Conservation (phyloP, 352 stramenopile species). For the Plasmopara viticola region DNA sequence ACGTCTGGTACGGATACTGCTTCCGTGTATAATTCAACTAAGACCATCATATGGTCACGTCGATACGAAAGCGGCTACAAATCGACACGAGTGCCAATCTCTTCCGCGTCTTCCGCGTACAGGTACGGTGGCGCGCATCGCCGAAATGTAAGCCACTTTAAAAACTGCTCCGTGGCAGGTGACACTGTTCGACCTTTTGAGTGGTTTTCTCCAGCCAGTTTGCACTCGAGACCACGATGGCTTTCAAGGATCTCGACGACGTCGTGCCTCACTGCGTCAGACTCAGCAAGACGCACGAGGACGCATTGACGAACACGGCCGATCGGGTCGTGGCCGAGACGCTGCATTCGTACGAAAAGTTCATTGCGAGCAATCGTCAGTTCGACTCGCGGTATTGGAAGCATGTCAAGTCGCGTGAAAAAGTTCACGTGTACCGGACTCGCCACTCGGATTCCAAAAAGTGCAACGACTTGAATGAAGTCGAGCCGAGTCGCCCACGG, state of each 20-base stretch:
- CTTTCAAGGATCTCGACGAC: slow-evolving; percentile 19
- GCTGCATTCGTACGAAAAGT: slow-evolving; percentile 43
- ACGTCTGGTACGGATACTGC: not conserved
- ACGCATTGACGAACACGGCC: slow-evolving; percentile 40
- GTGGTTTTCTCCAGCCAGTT: not conserved
- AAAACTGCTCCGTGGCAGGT: slow-evolving; percentile 14
- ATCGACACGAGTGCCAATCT: not conserved
- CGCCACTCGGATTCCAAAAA: slow-evolving; percentile 27
- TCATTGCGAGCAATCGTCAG: slow-evolving; percentile 34
- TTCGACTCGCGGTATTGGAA: slow-evolving; percentile 46
- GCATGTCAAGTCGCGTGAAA: slow-evolving; percentile 47
- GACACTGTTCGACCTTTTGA: not conserved
- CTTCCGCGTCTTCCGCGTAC: too few relatives aligned
- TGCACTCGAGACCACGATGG: slow-evolving; percentile 2
- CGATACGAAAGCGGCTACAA: not conserved
- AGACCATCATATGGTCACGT: not conserved
- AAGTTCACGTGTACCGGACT: slow-evolving; percentile 51
- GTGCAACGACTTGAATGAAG: slow-evolving; percentile 18
- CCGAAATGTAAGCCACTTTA: slow-evolving; percentile 17
- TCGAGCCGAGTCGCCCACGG: slow-evolving; percentile 29
- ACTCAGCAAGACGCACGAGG: slow-evolving; percentile 34
- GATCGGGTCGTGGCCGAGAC: slow-evolving; percentile 56
- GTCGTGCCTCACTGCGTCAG: slow-evolving; percentile 20
- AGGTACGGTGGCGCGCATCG: not conserved
- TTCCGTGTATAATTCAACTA: not conserved